Percentiles rank a stretch among this genome's conserved stretches.
These are phyloP conservation scores for Cyclospora cayetanensis DNA, from an alignment of 169 alveolate species.

Conservation along the genomic window DNA sequence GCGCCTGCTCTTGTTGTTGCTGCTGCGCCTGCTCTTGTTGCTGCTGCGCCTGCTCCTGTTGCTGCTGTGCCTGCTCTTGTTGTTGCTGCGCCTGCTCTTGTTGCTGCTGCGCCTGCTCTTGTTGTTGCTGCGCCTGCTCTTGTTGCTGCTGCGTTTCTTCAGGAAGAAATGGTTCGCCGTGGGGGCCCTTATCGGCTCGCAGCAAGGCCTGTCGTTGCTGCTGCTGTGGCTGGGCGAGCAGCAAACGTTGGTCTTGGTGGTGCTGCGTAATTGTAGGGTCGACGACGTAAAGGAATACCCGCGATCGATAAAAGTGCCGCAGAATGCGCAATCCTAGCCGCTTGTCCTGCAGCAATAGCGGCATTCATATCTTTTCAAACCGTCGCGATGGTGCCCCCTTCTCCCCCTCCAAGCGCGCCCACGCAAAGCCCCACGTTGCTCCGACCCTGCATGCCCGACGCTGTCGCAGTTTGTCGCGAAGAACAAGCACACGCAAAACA, in stretches of 20 bases:
- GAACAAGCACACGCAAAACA: too few species aligned
- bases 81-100: not conserved
- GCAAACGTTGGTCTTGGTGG: constrained; percentile 11
- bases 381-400: not conserved
- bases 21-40: not conserved
- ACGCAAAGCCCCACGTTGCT: too few species aligned
- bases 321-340: constrained; percentile 70
- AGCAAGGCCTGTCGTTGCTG: not conserved
- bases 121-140: constrained; percentile 8
- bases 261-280: constrained; percentile 39
- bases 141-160: not conserved
- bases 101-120: not conserved
- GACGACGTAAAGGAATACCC: constrained; percentile 68
- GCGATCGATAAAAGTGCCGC: constrained; percentile 69
- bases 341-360: constrained; percentile 42
- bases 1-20: not conserved
- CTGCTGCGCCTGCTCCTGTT: not conserved
- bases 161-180: not conserved
- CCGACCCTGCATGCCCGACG: too few species aligned
- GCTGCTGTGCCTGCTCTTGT: not conserved
- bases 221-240: not conserved
- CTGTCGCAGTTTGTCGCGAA: too few species aligned
- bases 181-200: not conserved
- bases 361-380: not conserved
- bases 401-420: too few species aligned